phyloP scores from a whole-genome alignment of 1,139 yeast species.

The Hemisphaericaspora subhashii region DNA sequence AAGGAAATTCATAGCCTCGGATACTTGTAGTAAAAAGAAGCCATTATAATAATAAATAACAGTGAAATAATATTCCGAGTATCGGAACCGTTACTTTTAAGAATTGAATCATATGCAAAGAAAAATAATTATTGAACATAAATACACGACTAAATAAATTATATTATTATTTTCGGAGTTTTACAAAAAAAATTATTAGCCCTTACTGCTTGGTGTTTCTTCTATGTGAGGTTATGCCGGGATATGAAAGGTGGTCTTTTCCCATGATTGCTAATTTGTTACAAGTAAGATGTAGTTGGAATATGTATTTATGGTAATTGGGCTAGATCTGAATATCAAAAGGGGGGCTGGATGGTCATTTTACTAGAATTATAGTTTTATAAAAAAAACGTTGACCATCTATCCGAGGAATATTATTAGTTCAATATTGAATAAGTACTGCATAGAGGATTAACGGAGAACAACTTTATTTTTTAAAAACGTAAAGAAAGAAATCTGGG shows the following conservation, averaged over 20 bases:
- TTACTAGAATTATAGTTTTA: too few relatives aligned
- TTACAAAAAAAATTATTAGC: too few relatives aligned
- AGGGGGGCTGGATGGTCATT: too few relatives aligned
- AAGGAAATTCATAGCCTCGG: slow-evolving; percentile 4
- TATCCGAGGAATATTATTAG: too few relatives aligned
- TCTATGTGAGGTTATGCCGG: not conserved
- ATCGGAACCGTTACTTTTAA: not conserved
- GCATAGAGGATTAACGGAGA: slow-evolving; percentile 3
- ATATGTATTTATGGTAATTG: too few relatives aligned
- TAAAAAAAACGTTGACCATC: too few relatives aligned
- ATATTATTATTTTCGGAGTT: not conserved
- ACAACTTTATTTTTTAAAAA: not conserved
- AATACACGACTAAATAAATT: not conserved
- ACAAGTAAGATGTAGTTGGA: too few relatives aligned
- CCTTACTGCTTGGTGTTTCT: too few relatives aligned
- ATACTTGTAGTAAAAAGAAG: not conserved
- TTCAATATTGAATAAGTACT: too few relatives aligned
- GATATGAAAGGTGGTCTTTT: too few relatives aligned
- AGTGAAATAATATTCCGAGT: not conserved
- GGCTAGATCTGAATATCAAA: too few relatives aligned
- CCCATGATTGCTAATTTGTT: too few relatives aligned
- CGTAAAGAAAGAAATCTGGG: slow-evolving; percentile 1
- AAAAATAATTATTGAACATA: not conserved
- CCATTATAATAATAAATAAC: not conserved
- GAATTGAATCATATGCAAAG: not conserved